These are phyloP conservation scores for Neurospora tetrasperma DNA, from an alignment of 495 filamentous ascomycete genomes.

Conservation along the genomic window DNA sequence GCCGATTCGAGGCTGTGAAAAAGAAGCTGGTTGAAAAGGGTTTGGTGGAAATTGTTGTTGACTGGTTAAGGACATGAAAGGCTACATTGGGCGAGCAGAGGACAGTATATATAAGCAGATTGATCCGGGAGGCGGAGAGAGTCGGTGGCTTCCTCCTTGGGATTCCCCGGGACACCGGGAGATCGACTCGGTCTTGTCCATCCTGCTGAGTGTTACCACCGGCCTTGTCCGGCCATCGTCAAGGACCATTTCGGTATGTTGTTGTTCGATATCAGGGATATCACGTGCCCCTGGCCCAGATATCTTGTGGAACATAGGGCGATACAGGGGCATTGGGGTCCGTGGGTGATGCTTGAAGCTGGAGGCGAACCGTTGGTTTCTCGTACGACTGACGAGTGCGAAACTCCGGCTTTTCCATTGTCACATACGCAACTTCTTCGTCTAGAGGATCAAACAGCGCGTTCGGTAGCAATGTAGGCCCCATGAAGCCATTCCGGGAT, in stretches of 20 bases:
- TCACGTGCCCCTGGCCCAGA: constrained; percentile 14
- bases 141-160: not conserved
- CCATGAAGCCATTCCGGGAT: constrained; percentile 15
- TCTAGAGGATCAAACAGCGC: constrained; percentile 1
- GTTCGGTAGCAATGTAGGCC: not conserved
- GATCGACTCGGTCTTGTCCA: not conserved
- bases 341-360: not conserved
- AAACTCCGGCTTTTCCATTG: constrained; percentile 4
- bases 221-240: not conserved
- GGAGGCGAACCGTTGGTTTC: constrained; percentile 3
- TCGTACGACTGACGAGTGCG: constrained; percentile 13
- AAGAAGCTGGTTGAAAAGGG: too few species aligned
- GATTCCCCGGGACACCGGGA: not conserved
- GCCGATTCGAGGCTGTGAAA: too few species aligned
- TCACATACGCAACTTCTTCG: not conserved
- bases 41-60: not conserved
- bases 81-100: not conserved
- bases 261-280: constrained; percentile 15
- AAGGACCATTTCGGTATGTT: not conserved
- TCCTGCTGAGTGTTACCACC: not conserved
- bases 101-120: not conserved
- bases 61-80: not conserved
- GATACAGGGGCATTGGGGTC: not conserved
- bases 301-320: not conserved
- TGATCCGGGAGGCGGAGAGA: not conserved